Base-by-base conservation (phyloP, 1,284 basidiomycete species). In the Coniferiporia weirii region DNA sequence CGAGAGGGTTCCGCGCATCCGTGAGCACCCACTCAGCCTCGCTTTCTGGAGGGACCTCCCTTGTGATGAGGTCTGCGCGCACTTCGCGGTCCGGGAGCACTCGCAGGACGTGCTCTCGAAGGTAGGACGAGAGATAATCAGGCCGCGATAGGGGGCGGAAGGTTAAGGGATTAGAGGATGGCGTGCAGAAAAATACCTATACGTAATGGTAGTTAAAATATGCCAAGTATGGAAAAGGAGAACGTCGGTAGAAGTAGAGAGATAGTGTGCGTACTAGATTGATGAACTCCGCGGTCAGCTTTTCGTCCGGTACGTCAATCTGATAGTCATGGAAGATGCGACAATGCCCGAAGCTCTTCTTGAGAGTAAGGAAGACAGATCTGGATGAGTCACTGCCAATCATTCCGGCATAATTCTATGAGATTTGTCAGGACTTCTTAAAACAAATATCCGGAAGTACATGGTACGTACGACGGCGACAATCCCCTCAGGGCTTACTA, bases 161-260 rank as follows among this genome's bases (percentile, higher is more conserved):
- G 4, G 77, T 79, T 48, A 92, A 69, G 1, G 85, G 76, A 4
- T 72, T 70, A 8, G 76, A 64, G 13, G 86, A 80, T n/a, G 76
- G 72, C 0, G 84, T 85, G 70, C 91, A 94, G 73, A 93, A 87
- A 66, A 91, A 81, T 8, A 92, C 86, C 91, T 92, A 64, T 15
- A 46, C 38, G 44, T 19, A 46, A 46, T 3, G 44, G 3, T 9
- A 17, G 15, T 19, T 8, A 20, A 59, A 46, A 36, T 51, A 53
- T 34, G 36, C 40, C n/a, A 50, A 34, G 52, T 46, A 36, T 45
- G 52, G 35, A 45, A 32, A 52, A 15, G 20, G 47, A 34, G 15
- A 9, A 44, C 48, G 47, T 40, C 2, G 15, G 44, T 10, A 15
- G 45, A 13, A 55, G 58, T 44, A 17, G 27, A 56, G 19, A 52